Evolutionary conservation across 352 stramenopile genomes (phyloP).

Genomic region (Phytophthora palmivora): DNA sequence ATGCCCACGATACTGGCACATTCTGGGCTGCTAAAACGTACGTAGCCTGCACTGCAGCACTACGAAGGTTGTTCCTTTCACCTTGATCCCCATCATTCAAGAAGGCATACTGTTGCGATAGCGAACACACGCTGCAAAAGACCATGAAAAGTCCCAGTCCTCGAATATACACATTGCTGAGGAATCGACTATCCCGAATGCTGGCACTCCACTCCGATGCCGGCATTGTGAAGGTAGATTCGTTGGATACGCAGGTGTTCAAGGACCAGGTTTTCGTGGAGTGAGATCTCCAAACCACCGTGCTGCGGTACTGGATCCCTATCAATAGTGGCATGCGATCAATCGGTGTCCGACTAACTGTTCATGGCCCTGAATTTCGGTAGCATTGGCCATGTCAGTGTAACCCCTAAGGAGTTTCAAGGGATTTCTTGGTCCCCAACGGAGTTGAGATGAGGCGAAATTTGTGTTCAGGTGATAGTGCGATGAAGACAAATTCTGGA

Average conservation of each 20-base stretch:
- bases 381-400: not conserved
- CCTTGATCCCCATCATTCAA: constrained; percentile 14
- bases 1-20: constrained; percentile 11
- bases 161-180: constrained; percentile 50
- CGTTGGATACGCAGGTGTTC: constrained; percentile 35
- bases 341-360: constrained; percentile 2
- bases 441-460: constrained; percentile 8
- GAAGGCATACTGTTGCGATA: constrained; percentile 36
- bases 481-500: too few relatives aligned
- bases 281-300: constrained; percentile 3
- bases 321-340: constrained; percentile 34
- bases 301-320: not conserved
- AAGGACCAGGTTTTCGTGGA: constrained; percentile 20
- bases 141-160: constrained; percentile 34
- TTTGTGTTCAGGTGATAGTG: constrained; percentile 1
- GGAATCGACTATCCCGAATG: constrained; percentile 44
- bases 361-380: not conserved
- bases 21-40: constrained; percentile 20
- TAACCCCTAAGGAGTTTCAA: constrained; percentile 26
- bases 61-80: constrained; percentile 18
- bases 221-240: constrained; percentile 26
- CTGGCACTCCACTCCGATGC: constrained; percentile 16
- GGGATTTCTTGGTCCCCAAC: constrained; percentile 1
- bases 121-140: constrained; percentile 34
- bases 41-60: constrained; percentile 1